These are phyloP conservation scores for Ichthyophthirius multifiliis DNA, from an alignment of 169 alveolate species.

Conservation along the genomic window DNA sequence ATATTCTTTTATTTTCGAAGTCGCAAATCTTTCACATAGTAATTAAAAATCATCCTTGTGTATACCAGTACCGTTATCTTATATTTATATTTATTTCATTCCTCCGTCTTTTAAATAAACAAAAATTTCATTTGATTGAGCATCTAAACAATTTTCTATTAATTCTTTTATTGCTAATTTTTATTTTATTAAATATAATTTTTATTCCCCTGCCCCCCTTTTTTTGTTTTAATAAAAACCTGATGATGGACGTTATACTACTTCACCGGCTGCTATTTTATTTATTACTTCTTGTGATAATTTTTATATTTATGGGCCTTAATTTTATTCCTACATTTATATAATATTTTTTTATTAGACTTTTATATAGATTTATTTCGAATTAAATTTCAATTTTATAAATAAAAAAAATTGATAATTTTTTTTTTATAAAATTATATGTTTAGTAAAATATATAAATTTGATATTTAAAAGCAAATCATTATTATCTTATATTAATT, in stretches of 20 bases:
- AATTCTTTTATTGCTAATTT: constrained; percentile 94
- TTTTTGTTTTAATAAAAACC: not conserved
- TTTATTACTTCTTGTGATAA: constrained; percentile 88
- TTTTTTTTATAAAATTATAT: no score
- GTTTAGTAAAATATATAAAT: no score
- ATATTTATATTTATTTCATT: constrained; percentile 86
- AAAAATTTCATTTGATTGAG: constrained; percentile 89
- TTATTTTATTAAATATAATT: constrained; percentile 24
- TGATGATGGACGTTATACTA: constrained; percentile 93
- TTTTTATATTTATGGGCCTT: constrained; percentile 57
- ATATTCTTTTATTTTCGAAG: constrained; percentile 92
- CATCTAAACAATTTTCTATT: constrained; percentile 97
- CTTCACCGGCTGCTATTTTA: constrained; percentile 98
- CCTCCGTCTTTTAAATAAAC: constrained; percentile 92
- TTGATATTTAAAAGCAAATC: no score
- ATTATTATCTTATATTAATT: no score
- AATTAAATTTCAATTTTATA: no score
- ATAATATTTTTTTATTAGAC: no score
- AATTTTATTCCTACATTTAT: no score
- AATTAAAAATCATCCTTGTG: constrained; percentile 89
- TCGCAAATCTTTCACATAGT: constrained; percentile 96
- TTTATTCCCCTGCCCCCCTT: not conserved
- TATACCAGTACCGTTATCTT: constrained; percentile 97
- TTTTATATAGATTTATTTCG: no score
- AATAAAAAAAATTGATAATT: no score